Conservation (phyloP, 495 filamentous ascomycete genomes). For the Xylaria acuta region DNA sequence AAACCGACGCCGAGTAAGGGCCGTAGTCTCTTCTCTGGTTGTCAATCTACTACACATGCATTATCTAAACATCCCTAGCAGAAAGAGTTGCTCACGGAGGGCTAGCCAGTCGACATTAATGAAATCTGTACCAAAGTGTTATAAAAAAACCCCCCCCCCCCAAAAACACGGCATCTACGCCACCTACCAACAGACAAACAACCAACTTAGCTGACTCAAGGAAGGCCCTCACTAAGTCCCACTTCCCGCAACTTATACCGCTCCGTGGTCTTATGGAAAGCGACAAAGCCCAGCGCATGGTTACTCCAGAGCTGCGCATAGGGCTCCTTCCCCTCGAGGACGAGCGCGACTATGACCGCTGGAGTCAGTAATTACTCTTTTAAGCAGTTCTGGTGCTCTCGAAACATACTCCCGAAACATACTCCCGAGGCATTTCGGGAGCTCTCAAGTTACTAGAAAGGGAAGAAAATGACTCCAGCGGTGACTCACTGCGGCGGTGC, state of each 20-base stretch:
- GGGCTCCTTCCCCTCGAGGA: not conserved
- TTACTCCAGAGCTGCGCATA: slow-evolving; percentile 2
- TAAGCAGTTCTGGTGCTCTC: too few relatives aligned
- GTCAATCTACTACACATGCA: not conserved
- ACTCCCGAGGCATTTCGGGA: too few relatives aligned
- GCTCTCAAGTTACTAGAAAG: too few relatives aligned
- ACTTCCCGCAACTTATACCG: not conserved
- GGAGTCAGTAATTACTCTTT: too few relatives aligned
- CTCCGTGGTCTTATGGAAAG: not conserved
- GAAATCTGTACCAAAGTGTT: not conserved
- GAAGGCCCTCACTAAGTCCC: not conserved
- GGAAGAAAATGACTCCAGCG: too few relatives aligned
- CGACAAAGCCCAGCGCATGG: not conserved
- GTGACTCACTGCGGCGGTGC: not conserved
- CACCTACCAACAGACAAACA: not conserved
- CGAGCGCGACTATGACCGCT: too few relatives aligned
- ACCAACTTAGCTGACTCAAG: not conserved
- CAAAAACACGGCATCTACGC: too few relatives aligned
- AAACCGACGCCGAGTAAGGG: not conserved
- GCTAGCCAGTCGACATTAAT: not conserved
- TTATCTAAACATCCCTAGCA: not conserved
- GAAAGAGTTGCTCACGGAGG: not conserved
- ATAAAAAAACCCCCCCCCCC: too few relatives aligned
- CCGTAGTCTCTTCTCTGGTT: not conserved
- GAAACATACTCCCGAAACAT: too few relatives aligned